Base-by-base conservation (phyloP, 2,329 filamentous ascomycete genomes). In the Metarhizium sp. region DNA sequence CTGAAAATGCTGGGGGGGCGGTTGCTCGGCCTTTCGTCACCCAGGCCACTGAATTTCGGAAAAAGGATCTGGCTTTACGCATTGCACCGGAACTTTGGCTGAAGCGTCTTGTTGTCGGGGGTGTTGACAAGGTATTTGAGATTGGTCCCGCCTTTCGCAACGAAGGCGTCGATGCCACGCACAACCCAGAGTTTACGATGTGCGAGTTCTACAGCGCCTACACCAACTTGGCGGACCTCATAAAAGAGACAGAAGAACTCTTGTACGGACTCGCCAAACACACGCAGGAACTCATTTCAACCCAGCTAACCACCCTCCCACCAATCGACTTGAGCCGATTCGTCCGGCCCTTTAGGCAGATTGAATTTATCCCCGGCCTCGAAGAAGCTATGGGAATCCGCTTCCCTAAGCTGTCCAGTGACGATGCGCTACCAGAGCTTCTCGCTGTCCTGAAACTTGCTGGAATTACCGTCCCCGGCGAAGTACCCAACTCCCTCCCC, bases 191-290 rank as follows among this genome's bases (percentile, higher is more conserved):
- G 67, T 99, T 97, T 72, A 94, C 89, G 48, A 97, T 90, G 58
- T 97, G 92, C 75, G 94, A 99, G 72, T 97, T 96, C 73, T 99
- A 99, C 72, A 86, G 88, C 58, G 86, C 92, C 2, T 95, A 92
- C 64, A 84, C 87, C 58, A 88, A 86, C 60, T 78, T 96, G 0
- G 75, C 84, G 40, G 82, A 88, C 46, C 75, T 97, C 52, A 91
- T 95, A 65, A 67, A 71, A 20, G 82, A 85, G 67, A 97, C 92
- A 1, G 88, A 94, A 68, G 74, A 78, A 14, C 71, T 97, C 50
- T 71, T 96, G 36, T 74, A 68, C 38, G 77, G 79, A 18, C 75
- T 92, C 16, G 79, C 81, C 10, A 63, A 70, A 16, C 76, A 79
- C 59, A 78, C 81, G 42, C 68, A 74, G 5, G 59, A 71, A 5